These are phyloP conservation scores for Tephrocybe sp. DNA, from an alignment of 768 basidiomycete species.

Conservation along the genomic window DNA sequence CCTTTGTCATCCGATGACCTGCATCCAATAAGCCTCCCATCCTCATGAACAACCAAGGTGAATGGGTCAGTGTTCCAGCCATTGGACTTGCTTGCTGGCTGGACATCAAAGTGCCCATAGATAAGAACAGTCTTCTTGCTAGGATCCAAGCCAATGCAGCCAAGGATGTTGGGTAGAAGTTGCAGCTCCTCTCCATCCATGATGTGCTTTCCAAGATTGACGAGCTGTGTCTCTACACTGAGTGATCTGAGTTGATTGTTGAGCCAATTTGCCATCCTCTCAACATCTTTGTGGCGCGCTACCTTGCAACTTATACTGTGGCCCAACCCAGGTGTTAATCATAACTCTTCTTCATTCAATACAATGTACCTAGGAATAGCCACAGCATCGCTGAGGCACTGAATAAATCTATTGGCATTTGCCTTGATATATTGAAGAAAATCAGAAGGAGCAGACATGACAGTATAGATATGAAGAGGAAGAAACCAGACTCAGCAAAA, in stretches of 20 bases:
- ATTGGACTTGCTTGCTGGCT: conserved; percentile 67
- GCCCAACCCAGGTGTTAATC: neutral
- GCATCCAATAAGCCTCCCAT: conserved; percentile 74
- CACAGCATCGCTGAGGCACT: conserved; percentile 78
- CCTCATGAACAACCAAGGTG: conserved; percentile 50
- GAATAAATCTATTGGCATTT: conserved; percentile 73
- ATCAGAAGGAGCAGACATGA: conserved; percentile 50
- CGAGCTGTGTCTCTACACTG: conserved; percentile 74
- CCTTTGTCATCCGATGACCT: conserved; percentile 93
- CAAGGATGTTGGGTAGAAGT: conserved; percentile 85
- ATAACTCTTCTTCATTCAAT: neutral
- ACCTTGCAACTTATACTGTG: conserved; percentile 71
- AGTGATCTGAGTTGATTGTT: conserved; percentile 69
- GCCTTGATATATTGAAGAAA: conserved; percentile 60
- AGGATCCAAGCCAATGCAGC: conserved; percentile 76
- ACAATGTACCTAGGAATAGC: conserved; percentile 69
- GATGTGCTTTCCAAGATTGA: conserved; percentile 74
- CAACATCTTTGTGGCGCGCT: conserved; percentile 69
- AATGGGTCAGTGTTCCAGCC: conserved; percentile 93
- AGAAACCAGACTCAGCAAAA: neutral
- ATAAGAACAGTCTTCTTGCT: conserved; percentile 92
- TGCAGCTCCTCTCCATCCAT: conserved; percentile 65
- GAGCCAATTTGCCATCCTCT: conserved; percentile 86
- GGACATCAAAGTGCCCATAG: conserved; percentile 96
- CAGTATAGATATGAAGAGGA: conserved; percentile 6